Conservation (phyloP, 2,329 filamentous ascomycete species). For the Lecanicillium sp. region DNA sequence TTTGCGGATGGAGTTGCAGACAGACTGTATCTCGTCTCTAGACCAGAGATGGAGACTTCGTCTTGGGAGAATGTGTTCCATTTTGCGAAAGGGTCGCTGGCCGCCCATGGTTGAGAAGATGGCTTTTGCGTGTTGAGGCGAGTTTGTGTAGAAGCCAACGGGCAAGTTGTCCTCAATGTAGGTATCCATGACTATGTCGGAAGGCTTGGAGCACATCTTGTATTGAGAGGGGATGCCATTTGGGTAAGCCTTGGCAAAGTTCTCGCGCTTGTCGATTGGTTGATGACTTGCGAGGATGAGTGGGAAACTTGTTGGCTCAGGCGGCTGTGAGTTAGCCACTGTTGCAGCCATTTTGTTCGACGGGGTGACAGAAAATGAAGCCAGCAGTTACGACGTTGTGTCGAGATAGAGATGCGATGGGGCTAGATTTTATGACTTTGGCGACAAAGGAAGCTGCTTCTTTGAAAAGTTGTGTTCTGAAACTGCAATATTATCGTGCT, state of each 20-base stretch:
- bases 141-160: slow-evolving; percentile 27
- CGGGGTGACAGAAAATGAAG: too few relatives aligned
- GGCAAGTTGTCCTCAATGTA: slow-evolving; percentile 29
- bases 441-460: too few relatives aligned
- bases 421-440: too few relatives aligned
- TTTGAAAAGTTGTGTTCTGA: too few relatives aligned
- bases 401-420: too few relatives aligned
- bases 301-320: background rate
- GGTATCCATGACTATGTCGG: slow-evolving; percentile 16
- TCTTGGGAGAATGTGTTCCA: slow-evolving; percentile 18
- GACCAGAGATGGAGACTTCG: slow-evolving; percentile 29
- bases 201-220: slow-evolving; percentile 20
- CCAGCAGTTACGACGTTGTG: too few relatives aligned
- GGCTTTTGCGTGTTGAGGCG: slow-evolving; percentile 21
- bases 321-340: too few relatives aligned
- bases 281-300: slow-evolving; percentile 15
- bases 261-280: slow-evolving; percentile 15
- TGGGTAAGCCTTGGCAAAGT: slow-evolving; percentile 25
- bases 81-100: slow-evolving; percentile 17
- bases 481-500: too few relatives aligned
- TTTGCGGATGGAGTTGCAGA: slow-evolving; percentile 29
- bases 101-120: slow-evolving; percentile 31
- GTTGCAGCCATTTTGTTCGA: background rate
- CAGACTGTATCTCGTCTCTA: slow-evolving; percentile 27
- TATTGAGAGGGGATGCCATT: slow-evolving; percentile 26